Evolutionary conservation across 768 basidiomycete genomes (phyloP).

Genomic region (Suillus fuscotomentosus): DNA sequence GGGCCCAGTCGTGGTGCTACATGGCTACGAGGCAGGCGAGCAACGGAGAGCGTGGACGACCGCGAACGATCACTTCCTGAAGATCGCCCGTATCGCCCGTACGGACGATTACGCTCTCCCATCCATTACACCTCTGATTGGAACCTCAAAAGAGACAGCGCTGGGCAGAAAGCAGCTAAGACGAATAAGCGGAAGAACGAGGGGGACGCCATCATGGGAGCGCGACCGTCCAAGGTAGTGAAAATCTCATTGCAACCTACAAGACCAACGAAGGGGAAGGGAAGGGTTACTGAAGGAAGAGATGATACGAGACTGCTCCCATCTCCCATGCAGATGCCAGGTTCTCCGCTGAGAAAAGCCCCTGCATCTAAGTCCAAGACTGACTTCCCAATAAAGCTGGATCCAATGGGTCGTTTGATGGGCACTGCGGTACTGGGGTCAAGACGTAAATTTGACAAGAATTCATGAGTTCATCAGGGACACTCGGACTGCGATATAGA

Average conservation of each 20-base stretch:
- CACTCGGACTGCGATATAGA: not conserved
- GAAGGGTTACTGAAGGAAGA: slow-evolving; percentile 14
- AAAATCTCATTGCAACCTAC: slow-evolving; percentile 10
- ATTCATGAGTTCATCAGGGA: slow-evolving; percentile 18
- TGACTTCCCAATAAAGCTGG: slow-evolving; percentile 18
- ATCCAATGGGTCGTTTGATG: slow-evolving; percentile 21
- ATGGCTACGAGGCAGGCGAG: slow-evolving; percentile 6
- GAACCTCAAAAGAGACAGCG: not conserved
- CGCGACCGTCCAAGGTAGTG: slow-evolving; percentile 10
- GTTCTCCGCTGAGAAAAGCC: not conserved
- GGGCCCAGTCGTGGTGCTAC: slow-evolving; percentile 9
- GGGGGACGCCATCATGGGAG: slow-evolving; percentile 10
- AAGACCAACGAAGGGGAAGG: slow-evolving; percentile 20
- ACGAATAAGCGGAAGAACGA: slow-evolving; percentile 10
- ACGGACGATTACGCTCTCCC: not conserved
- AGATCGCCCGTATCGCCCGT: not conserved
- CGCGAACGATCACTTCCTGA: slow-evolving; percentile 6
- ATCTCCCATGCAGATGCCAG: not conserved
- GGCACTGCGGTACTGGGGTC: slow-evolving; percentile 26
- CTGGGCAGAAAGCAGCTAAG: slow-evolving; percentile 1
- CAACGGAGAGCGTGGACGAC: slow-evolving; percentile 6
- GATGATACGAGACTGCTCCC: slow-evolving; percentile 5
- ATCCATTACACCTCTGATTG: not conserved
- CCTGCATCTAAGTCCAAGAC: not conserved
- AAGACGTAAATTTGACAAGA: slow-evolving; percentile 30